These are phyloP conservation scores for Talaromyces thailandensis DNA, from an alignment of 495 filamentous ascomycete genomes.

Conservation along the genomic window DNA sequence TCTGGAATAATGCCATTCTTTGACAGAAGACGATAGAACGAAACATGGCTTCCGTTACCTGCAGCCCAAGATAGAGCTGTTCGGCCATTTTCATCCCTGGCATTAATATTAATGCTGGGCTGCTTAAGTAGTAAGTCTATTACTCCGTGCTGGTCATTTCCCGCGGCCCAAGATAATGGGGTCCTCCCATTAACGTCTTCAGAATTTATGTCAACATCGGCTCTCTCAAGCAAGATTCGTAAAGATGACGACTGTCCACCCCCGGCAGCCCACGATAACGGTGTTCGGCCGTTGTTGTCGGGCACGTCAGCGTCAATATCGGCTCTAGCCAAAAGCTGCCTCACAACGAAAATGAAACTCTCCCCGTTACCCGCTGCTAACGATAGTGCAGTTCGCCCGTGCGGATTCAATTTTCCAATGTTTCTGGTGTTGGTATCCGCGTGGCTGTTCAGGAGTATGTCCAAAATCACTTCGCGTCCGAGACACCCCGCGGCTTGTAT, in stretches of 20 bases:
- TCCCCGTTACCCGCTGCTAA: slow-evolving; percentile 13
- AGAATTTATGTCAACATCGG: slow-evolving; percentile 10
- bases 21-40: too few species aligned
- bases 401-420: neutral
- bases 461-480: slow-evolving; percentile 13
- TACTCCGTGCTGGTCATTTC: too few species aligned
- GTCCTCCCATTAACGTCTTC: slow-evolving; percentile 13
- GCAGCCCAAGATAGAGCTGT: too few species aligned
- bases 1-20: too few species aligned
- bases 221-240: slow-evolving; percentile 9
- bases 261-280: slow-evolving; percentile 12
- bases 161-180: too few species aligned
- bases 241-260: too few species aligned
- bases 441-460: slow-evolving; percentile 10
- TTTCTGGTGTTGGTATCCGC: neutral
- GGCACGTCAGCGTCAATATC: slow-evolving; percentile 13
- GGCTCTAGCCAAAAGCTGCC: slow-evolving; percentile 10
- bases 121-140: too few species aligned
- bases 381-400: slow-evolving; percentile 12
- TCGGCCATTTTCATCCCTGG: too few species aligned
- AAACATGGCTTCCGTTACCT: too few species aligned
- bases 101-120: too few species aligned
- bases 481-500: slow-evolving; percentile 7
- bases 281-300: slow-evolving; percentile 9
- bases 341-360: slow-evolving; percentile 1